Evolutionary conservation across 1,284 basidiomycete genomes (phyloP).

Genomic region (Irpex lacteus): DNA sequence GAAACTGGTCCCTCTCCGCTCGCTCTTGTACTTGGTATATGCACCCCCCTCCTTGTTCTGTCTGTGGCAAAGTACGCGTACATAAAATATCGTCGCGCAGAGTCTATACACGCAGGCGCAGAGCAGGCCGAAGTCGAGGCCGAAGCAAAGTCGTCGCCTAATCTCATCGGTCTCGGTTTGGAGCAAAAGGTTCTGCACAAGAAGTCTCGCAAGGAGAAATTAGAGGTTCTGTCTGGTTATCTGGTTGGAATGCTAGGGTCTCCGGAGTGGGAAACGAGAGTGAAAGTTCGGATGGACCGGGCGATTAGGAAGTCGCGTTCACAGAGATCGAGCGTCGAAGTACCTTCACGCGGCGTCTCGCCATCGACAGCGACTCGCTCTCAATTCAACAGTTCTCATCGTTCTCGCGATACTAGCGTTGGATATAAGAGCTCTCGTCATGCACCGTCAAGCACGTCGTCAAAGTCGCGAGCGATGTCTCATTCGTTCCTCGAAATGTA

Average conservation of each 20-base stretch:
- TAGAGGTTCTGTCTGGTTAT: slow-evolving; percentile 10
- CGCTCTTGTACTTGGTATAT: slow-evolving; percentile 9
- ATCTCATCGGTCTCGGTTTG: slow-evolving; percentile 8
- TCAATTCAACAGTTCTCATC: slow-evolving; percentile 1
- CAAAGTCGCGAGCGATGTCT: slow-evolving; percentile 7
- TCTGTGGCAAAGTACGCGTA: slow-evolving; percentile 11
- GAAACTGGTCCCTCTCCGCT: neutral
- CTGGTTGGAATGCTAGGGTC: slow-evolving; percentile 18
- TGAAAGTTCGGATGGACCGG: slow-evolving; percentile 8
- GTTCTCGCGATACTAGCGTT: neutral
- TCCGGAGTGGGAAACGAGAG: slow-evolving; percentile 17
- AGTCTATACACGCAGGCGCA: slow-evolving; percentile 12
- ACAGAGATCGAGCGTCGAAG: neutral
- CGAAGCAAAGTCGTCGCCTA: slow-evolving; percentile 1
- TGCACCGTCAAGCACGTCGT: neutral
- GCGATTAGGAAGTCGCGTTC: slow-evolving; percentile 1
- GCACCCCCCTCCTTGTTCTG: slow-evolving; percentile 13
- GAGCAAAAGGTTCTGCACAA: neutral
- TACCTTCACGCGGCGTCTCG: neutral
- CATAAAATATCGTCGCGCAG: slow-evolving; percentile 14
- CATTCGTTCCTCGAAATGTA: slow-evolving; percentile 18
- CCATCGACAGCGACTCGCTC: neutral
- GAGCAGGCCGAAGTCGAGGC: neutral
- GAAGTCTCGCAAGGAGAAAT: neutral
- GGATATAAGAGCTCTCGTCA: slow-evolving; percentile 1